Percentiles rank a stretch among this genome's conserved stretches.
phyloP scores from a whole-genome alignment of 2,329 filamentous ascomycete species.

The Penicillium sp. region DNA sequence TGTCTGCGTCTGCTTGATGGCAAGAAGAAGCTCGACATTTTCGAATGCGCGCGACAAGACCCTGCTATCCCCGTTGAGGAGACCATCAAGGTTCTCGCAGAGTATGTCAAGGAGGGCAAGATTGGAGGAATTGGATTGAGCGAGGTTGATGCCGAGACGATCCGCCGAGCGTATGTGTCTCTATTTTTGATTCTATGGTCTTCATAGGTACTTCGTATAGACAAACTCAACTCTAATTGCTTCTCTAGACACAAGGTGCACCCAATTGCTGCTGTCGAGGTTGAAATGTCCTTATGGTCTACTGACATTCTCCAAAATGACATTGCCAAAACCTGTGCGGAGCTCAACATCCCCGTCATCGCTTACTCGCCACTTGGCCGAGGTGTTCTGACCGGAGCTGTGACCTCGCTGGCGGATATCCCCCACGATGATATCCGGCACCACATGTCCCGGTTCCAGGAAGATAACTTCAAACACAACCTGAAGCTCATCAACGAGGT shows the following conservation, averaged over 20 bases:
- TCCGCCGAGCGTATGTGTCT: constrained; percentile 41
- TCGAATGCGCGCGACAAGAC: constrained; percentile 60
- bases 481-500: constrained; percentile 50
- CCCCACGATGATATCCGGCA: constrained; percentile 49
- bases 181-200: background rate
- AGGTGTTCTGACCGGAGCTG: constrained; percentile 55
- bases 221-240: constrained; percentile 33
- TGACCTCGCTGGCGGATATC: constrained; percentile 49
- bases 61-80: constrained; percentile 51
- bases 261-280: constrained; percentile 60
- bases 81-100: constrained; percentile 40
- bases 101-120: constrained; percentile 46
- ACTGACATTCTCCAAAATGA: constrained; percentile 60
- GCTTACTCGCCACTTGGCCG: constrained; percentile 61
- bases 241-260: constrained; percentile 48
- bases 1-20: constrained; percentile 55
- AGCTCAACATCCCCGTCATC: constrained; percentile 58
- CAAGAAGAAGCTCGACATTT: constrained; percentile 62
- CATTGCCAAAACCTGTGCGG: constrained; percentile 55
- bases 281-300: constrained; percentile 59
- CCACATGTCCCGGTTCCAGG: constrained; percentile 51
- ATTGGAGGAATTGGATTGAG: constrained; percentile 47
- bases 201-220: background rate
- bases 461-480: constrained; percentile 53
- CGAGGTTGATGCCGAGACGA: constrained; percentile 48